These are phyloP conservation scores for Tuber indicum DNA, from an alignment of 495 filamentous ascomycete genomes.

Conservation along the genomic window DNA sequence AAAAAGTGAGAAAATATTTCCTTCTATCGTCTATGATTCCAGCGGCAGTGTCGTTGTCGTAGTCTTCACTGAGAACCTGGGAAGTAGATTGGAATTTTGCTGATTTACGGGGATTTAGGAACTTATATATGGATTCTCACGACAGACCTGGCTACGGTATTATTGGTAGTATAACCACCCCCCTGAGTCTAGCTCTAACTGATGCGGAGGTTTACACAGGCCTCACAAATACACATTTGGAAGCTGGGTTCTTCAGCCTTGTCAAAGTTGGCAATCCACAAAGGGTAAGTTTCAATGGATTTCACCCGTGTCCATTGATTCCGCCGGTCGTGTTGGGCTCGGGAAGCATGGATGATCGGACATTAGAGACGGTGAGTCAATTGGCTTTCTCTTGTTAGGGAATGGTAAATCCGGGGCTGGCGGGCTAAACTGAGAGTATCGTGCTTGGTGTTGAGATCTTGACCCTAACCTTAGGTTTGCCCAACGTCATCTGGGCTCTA, in stretches of 20 bases:
- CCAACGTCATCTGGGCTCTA: not conserved
- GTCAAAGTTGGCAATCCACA: not conserved
- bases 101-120: not conserved
- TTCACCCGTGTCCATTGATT: not conserved
- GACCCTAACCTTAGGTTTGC: not conserved
- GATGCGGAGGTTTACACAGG: not conserved
- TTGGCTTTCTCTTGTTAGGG: not conserved
- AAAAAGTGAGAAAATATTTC: not conserved
- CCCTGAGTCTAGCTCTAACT: not conserved
- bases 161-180: not conserved
- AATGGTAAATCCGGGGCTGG: not conserved
- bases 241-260: not conserved
- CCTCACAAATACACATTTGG: not conserved
- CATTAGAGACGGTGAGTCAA: not conserved
- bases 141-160: not conserved
- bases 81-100: not conserved
- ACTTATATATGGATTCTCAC: not conserved
- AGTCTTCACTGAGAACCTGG: not conserved
- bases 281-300: not conserved
- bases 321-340: not conserved
- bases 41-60: constrained; percentile 2
- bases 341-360: constrained; percentile 1
- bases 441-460: not conserved
- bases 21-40: not conserved
- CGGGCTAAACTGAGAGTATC: not conserved